These are phyloP conservation scores for Nothophoma quercina DNA, from an alignment of 2,329 filamentous ascomycete species.

Conservation along the genomic window DNA sequence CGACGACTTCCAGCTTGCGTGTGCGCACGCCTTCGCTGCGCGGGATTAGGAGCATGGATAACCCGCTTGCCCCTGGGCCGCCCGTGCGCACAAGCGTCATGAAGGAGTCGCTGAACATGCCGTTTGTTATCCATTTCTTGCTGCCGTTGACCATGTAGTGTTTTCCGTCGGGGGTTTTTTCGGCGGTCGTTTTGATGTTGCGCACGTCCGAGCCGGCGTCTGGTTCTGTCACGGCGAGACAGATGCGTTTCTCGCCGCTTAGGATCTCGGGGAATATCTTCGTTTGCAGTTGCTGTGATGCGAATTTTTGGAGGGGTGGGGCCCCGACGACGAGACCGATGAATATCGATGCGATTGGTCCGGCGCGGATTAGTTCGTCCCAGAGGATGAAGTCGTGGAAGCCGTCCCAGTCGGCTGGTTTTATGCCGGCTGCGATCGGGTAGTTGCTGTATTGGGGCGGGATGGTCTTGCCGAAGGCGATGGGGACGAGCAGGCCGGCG, in stretches of 20 bases:
- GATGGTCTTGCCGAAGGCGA: conserved; percentile 40
- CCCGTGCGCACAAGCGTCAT: conserved; percentile 45
- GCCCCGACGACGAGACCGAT: conserved; percentile 43
- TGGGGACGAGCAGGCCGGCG: conserved; percentile 41
- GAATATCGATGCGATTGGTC: conserved; percentile 35
- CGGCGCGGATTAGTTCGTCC: conserved; percentile 45
- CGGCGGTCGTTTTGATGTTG: conserved; percentile 35
- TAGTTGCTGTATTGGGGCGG: conserved; percentile 36
- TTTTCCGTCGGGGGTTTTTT: conserved; percentile 34
- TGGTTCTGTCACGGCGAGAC: conserved; percentile 42
- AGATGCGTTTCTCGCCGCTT: conserved; percentile 39
- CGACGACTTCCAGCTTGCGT: conserved; percentile 32
- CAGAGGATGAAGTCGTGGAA: conserved; percentile 50
- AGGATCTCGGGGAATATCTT: conserved; percentile 42
- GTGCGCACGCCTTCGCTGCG: conserved; percentile 32
- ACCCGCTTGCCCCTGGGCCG: conserved; percentile 35
- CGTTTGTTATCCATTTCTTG: conserved; percentile 51
- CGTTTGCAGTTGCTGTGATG: conserved; percentile 26
- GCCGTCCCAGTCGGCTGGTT: conserved; percentile 44
- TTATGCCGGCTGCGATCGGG: conserved; percentile 61
- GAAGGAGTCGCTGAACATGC: conserved; percentile 46
- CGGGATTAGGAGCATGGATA: conserved; percentile 44
- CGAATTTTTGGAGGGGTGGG: conserved; percentile 36
- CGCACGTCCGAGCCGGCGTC: conserved; percentile 40
- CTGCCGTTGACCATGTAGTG: conserved; percentile 50